Evolutionary conservation across 192 early-diverging fungal species (phyloP), one percentile per base, ranked within the genome.

Genomic region (Chytriomyces sp.): DNA sequence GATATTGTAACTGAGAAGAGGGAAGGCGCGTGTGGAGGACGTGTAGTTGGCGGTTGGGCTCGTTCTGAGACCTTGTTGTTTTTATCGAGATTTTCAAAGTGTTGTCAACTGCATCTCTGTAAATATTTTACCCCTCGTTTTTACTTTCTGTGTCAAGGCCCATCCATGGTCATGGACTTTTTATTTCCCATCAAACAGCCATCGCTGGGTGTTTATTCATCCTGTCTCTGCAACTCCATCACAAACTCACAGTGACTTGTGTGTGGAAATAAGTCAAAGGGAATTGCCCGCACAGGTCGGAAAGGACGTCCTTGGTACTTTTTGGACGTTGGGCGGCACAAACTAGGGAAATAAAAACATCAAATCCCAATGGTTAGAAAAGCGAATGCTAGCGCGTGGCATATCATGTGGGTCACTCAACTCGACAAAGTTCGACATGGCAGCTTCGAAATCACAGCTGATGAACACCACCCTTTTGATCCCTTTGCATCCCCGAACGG

Each of bases 231-330:
- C 28, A 93, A 91, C 70, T 89, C 89, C 59, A 94, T 72, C 13
- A 94, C 79, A 23, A 94, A 74, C 82, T 94, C 93, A 57, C 82
- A 91, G 60, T 86, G 87, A 24, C 84, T 72, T 24, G 91, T 89
- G 77, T 94, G 91, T 60, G 93, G 93, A 85, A 94, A 94, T 23
- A 94, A 64, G 76, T 94, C 93, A 6, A 94, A 82, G 2, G 90
- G 83, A 43, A 89, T 77, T 2, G 88, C 91, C 50, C 82, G 76
- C 10, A 77, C 64, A 2, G 89, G 88, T n/a, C 82, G 77, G 82
- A 94, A 94, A 10, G 91, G 89, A 46, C 24, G 48, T 7, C 89
- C 90, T 23, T 69, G 73, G 68, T 81, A 92, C 79, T 82, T 81
- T 75, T 89, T 91, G 7, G 92, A 89, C 7, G 81, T 76, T 26